Conservation (phyloP, 768 basidiomycete species). For the Amanita phalloides region DNA sequence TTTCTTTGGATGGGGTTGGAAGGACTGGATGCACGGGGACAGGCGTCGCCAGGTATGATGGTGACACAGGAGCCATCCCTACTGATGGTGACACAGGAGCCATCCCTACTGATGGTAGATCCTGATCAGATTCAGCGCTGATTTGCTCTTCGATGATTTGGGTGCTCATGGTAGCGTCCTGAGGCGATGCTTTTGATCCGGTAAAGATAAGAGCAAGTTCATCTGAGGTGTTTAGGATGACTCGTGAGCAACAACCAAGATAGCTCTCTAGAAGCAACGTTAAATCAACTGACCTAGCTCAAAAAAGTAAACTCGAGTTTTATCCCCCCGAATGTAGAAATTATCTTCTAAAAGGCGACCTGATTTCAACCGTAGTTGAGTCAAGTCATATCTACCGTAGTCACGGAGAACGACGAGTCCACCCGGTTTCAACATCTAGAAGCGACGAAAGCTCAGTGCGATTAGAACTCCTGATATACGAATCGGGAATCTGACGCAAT, state of each 20-base stretch:
- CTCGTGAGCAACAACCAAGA: neutral
- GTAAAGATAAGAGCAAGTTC: conserved; percentile 77
- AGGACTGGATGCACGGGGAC: conserved; percentile 26
- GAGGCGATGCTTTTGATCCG: conserved; percentile 32
- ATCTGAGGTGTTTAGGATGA: conserved; percentile 29
- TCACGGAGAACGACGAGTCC: conserved; percentile 83
- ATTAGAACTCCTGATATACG: neutral
- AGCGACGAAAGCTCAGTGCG: neutral
- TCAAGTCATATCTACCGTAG: conserved; percentile 91
- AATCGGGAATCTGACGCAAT: conserved; percentile 36
- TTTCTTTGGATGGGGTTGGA: conserved; percentile 18
- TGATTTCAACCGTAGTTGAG: conserved; percentile 87
- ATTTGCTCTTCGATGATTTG: conserved; percentile 19
- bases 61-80: neutral
- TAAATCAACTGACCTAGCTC: conserved; percentile 48
- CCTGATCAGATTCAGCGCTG: conserved; percentile 2
- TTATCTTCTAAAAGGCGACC: conserved; percentile 86
- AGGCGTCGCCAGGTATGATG: neutral
- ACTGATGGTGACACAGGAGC: neutral
- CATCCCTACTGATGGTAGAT: neutral
- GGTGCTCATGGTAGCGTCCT: conserved; percentile 12
- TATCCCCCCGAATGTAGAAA: conserved; percentile 94
- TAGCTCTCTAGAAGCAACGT: neutral
- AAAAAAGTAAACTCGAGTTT: conserved; percentile 96
- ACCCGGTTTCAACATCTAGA: conserved; percentile 81